Conservation (phyloP, 257 asterid species). For the Scutellaria galericulata region DNA sequence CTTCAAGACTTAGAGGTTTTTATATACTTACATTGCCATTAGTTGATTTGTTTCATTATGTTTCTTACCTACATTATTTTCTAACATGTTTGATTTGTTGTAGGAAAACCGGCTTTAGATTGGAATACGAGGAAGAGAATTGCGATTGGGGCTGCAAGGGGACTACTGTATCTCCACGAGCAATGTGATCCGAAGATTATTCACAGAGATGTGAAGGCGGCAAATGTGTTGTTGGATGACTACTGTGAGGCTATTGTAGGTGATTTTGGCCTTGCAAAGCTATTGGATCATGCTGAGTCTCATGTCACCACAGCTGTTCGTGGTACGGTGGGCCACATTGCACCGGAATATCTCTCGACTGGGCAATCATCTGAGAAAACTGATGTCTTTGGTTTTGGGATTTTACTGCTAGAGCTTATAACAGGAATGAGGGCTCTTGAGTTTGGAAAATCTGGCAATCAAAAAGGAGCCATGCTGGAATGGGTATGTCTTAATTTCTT, state of each 20-base stretch:
- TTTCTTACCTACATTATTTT: constrained; percentile 10
- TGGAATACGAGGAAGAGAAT: constrained; percentile 87
- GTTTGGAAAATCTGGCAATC: constrained; percentile 77
- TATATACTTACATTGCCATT: not conserved
- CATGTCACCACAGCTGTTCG: constrained; percentile 98
- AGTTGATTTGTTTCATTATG: constrained; percentile 24
- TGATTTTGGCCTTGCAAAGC: constrained; percentile 95
- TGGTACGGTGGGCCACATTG: constrained; percentile 97
- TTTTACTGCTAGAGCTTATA: constrained; percentile 84
- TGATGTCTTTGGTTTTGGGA: constrained; percentile 95
- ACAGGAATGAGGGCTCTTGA: constrained; percentile 96
- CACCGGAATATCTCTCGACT: constrained; percentile 93
- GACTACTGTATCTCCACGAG: constrained; percentile 88
- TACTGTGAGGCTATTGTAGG: constrained; percentile 87
- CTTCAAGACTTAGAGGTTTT: constrained; percentile 83
- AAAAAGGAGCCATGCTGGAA: constrained; percentile 90
- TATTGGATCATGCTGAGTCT: constrained; percentile 89
- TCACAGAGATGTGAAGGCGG: constrained; percentile 97
- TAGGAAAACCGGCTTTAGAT: constrained; percentile 81
- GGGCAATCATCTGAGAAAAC: constrained; percentile 98
- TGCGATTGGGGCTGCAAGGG: constrained; percentile 94
- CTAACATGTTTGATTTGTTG: not conserved
- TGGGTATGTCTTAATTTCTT: constrained; percentile 55
- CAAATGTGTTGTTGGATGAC: constrained; percentile 84
- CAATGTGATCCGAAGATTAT: constrained; percentile 99